These are phyloP conservation scores for Raffaelea albimanens DNA, from an alignment of 2,329 filamentous ascomycete genomes.

Conservation along the genomic window DNA sequence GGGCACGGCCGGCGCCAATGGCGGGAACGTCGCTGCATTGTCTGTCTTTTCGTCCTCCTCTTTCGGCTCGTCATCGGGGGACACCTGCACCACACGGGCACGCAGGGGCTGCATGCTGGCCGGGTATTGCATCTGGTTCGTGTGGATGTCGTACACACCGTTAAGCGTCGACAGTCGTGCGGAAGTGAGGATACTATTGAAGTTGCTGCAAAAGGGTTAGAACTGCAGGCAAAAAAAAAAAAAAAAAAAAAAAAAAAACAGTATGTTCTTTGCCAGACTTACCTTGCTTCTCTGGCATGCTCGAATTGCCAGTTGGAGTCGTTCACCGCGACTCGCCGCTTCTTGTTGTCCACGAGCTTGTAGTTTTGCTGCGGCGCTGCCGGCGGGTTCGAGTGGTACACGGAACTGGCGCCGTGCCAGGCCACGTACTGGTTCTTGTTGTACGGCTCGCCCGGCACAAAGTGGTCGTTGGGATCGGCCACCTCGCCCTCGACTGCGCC, in stretches of 20 bases:
- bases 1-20: constrained; percentile 37
- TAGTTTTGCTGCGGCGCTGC: constrained; percentile 66
- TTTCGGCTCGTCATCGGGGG: constrained; percentile 22
- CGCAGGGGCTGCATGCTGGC: constrained; percentile 83
- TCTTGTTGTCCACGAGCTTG: constrained; percentile 68
- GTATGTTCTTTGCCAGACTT: constrained; percentile 20
- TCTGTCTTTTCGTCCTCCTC: constrained; percentile 16
- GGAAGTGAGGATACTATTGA: constrained; percentile 66
- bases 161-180: constrained; percentile 59
- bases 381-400: constrained; percentile 79
- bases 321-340: constrained; percentile 77
- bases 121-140: constrained; percentile 83
- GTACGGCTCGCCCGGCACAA: constrained; percentile 75
- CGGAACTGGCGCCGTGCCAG: constrained; percentile 93
- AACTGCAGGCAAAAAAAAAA: neutral
- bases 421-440: constrained; percentile 99
- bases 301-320: constrained; percentile 95
- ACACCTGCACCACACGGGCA: constrained; percentile 68
- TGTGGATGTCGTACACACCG: constrained; percentile 89
- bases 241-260: neutral
- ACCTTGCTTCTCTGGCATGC: constrained; percentile 87
- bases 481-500: constrained; percentile 81
- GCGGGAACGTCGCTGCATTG: constrained; percentile 30
- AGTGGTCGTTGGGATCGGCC: constrained; percentile 78
- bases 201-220: constrained; percentile 47